phyloP scores from a whole-genome alignment of 768 basidiomycete genomes.

The Russula lepida region DNA sequence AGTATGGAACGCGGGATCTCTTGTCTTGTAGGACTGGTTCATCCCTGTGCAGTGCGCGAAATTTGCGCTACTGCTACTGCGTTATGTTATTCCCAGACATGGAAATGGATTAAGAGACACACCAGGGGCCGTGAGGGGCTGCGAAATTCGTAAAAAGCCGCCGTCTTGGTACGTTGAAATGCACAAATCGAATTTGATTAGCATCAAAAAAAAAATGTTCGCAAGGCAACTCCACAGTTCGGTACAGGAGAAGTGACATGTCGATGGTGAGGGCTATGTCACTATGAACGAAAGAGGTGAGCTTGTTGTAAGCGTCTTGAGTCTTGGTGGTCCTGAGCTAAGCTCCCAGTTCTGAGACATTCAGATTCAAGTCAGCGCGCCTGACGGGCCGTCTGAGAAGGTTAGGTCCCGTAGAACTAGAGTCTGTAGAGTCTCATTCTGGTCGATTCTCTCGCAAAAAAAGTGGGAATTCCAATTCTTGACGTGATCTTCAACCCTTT shows the following conservation, averaged over 20 bases:
- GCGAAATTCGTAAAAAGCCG: not conserved
- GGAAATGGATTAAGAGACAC: no score
- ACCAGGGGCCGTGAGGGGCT: not conserved
- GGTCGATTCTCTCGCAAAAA: not conserved
- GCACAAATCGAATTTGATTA: not conserved
- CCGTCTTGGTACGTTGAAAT: not conserved
- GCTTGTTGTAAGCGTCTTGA: not conserved
- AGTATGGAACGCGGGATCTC: not conserved
- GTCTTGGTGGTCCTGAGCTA: no score
- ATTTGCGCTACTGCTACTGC: not conserved
- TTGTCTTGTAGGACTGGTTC: not conserved
- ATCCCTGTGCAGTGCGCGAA: not conserved
- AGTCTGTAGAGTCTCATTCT: not conserved
- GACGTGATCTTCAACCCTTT: not conserved
- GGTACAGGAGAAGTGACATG: not conserved
- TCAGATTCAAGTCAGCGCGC: not conserved
- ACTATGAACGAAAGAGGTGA: not conserved
- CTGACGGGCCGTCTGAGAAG: not conserved
- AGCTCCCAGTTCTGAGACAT: no score
- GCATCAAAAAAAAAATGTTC: not conserved
- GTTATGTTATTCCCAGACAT: not conserved
- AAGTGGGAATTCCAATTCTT: not conserved
- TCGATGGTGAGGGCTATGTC: not conserved
- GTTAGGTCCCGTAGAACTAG: not conserved
- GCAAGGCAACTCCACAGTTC: not conserved